phyloP scores from a whole-genome alignment of 1,284 basidiomycete genomes.

The Melampsora larici-populina region DNA sequence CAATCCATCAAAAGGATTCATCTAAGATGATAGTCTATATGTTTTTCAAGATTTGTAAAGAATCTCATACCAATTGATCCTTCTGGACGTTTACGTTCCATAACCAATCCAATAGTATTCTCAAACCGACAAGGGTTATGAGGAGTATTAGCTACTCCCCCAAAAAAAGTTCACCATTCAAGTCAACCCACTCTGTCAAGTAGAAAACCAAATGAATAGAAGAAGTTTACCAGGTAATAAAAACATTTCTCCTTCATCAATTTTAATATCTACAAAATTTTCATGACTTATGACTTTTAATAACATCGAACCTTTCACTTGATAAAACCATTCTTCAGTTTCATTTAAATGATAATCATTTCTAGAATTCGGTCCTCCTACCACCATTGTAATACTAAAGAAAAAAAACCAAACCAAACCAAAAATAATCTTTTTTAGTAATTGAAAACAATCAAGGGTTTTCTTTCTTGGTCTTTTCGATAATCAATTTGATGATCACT shows the following conservation, averaged over 20 bases:
- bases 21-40: no score
- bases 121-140: constrained; percentile 90
- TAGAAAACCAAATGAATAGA: no score
- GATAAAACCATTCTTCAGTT: constrained; percentile 98
- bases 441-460: background rate
- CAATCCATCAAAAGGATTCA: background rate
- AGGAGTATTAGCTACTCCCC: constrained; percentile 73
- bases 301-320: constrained; percentile 81
- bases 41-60: no score
- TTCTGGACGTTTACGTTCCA: constrained; percentile 79
- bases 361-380: constrained; percentile 86
- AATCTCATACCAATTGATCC: constrained; percentile 47
- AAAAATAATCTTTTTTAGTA: background rate
- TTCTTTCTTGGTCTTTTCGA: no score
- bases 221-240: constrained; percentile 75
- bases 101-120: constrained; percentile 87
- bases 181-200: no score
- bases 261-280: constrained; percentile 79
- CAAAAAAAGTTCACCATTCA: background rate
- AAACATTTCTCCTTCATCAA: constrained; percentile 95
- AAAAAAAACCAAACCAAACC: background rate
- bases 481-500: background rate
- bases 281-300: constrained; percentile 81
- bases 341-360: constrained; percentile 91
- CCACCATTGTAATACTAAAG: constrained; percentile 70